A percentile compares a stretch with the other conserved stretches of the same genome.
These are phyloP conservation scores for Termitomyces sp. DNA, from an alignment of 768 basidiomycete species.

Conservation along the genomic window DNA sequence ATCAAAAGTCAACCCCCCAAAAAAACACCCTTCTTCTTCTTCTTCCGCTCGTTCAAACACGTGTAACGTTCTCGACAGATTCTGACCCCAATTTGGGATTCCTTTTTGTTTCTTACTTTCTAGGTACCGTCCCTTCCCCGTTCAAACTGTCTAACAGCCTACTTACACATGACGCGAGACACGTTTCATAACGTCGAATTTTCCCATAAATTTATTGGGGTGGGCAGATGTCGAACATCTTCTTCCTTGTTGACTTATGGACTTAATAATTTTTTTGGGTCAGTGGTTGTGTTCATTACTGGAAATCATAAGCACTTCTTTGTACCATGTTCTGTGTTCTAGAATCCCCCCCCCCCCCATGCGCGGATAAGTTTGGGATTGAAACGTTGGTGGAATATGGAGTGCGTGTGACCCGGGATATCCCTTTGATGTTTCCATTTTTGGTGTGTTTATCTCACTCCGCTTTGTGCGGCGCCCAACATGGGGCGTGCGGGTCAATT, in stretches of 20 bases:
- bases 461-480: not conserved
- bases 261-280: not conserved
- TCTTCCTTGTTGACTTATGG: not conserved
- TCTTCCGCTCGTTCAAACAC: slow-evolving; percentile 4
- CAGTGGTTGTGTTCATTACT: not conserved
- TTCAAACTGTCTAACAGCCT: not conserved
- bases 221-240: not conserved
- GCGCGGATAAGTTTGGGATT: not conserved
- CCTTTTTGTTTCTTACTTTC: not conserved
- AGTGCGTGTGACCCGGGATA: not conserved
- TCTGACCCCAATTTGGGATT: not conserved
- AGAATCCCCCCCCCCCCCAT: not conserved
- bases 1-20: not conserved
- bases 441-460: not conserved
- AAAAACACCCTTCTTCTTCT: not conserved
- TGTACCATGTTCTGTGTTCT: not conserved
- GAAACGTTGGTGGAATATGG: not conserved
- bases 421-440: slow-evolving; percentile 3
- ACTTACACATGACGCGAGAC: not conserved
- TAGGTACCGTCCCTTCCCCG: not conserved
- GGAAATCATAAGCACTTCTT: not conserved
- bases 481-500: not conserved
- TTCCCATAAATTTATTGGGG: not conserved
- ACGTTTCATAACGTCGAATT: not conserved
- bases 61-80: slow-evolving; percentile 5